These are phyloP conservation scores for Basipetospora chlamydospora DNA, from an alignment of 2,329 filamentous ascomycete genomes.

Conservation along the genomic window DNA sequence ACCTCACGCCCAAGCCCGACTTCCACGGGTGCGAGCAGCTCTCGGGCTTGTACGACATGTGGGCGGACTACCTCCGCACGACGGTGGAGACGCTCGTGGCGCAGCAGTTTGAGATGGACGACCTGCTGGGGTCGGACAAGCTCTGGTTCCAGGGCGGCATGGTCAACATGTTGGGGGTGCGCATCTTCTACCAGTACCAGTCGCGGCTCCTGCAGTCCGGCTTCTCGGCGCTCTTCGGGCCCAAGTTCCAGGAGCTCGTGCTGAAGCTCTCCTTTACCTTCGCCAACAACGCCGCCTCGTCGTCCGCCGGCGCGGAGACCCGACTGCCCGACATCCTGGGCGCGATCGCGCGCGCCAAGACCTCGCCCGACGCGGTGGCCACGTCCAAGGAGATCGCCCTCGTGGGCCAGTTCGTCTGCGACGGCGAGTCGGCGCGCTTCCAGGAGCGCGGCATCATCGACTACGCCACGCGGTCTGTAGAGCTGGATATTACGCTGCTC, in stretches of 20 bases:
- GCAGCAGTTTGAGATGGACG: slow-evolving; percentile 37
- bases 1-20: slow-evolving; percentile 33
- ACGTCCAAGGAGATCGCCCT: slow-evolving; percentile 33
- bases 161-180: slow-evolving; percentile 33
- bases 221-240: slow-evolving; percentile 33
- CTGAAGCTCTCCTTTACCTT: slow-evolving; percentile 35
- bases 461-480: slow-evolving; percentile 32
- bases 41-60: slow-evolving; percentile 30
- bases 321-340: slow-evolving; percentile 14
- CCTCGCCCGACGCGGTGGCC: slow-evolving; percentile 27
- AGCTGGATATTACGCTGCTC: slow-evolving; percentile 36
- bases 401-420: slow-evolving; percentile 32
- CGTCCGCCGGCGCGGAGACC: slow-evolving; percentile 22
- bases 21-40: slow-evolving; percentile 28
- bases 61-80: slow-evolving; percentile 32
- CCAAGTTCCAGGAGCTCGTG: slow-evolving; percentile 36
- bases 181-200: slow-evolving; percentile 38
- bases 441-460: slow-evolving; percentile 36
- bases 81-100: slow-evolving; percentile 36
- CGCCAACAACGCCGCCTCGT: slow-evolving; percentile 25
- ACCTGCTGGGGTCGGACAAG: slow-evolving; percentile 29
- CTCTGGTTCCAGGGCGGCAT: slow-evolving; percentile 31
- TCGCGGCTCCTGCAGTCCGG: slow-evolving; percentile 34
- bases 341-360: slow-evolving; percentile 15
- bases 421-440: slow-evolving; percentile 30